A percentile compares a stretch with the other conserved stretches of the same genome.
Evolutionary conservation across 176 grass and related monocot genomes (phyloP).

Genomic region (Paspalum notatum): DNA sequence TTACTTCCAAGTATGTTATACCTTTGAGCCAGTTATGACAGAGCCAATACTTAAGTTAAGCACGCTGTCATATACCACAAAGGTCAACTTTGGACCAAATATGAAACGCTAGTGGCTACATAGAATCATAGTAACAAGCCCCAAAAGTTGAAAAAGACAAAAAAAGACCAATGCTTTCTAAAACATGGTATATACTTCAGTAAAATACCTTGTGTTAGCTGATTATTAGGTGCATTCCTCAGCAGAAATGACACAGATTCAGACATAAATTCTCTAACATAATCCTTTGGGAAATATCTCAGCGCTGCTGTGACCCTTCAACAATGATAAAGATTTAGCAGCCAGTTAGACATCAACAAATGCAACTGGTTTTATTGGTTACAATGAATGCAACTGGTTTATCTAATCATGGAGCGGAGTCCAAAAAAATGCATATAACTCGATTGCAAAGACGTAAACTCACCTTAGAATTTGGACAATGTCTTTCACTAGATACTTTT

Average conservation of each 20-base stretch:
- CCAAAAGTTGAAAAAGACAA: slow-evolving; percentile 14
- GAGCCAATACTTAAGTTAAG: background rate
- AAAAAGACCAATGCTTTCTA: background rate
- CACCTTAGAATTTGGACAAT: slow-evolving; percentile 76
- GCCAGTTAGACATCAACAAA: slow-evolving; percentile 22
- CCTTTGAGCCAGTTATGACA: background rate
- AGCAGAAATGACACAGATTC: slow-evolving; percentile 96
- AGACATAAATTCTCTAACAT: slow-evolving; percentile 92
- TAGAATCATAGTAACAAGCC: background rate
- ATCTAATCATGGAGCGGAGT: slow-evolving; percentile 11
- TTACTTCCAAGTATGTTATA: background rate
- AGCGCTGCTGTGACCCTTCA: slow-evolving; percentile 73
- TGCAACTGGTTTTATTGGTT: background rate
- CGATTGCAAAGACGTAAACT: slow-evolving; percentile 38
- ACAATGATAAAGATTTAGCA: slow-evolving; percentile 39
- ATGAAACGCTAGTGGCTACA: background rate
- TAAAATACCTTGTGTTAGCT: slow-evolving; percentile 57
- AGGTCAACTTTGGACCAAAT: background rate
- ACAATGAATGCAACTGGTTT: slow-evolving; percentile 33
- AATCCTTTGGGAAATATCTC: slow-evolving; percentile 75
- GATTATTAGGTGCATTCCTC: slow-evolving; percentile 70
- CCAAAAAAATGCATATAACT: background rate
- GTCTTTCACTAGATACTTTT: slow-evolving; percentile 96
- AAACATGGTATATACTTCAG: slow-evolving; percentile 15
- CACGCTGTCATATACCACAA: background rate